Evolutionary conservation across 2,329 filamentous ascomycete species (phyloP).

Genomic region (Ascochyta pisi): DNA sequence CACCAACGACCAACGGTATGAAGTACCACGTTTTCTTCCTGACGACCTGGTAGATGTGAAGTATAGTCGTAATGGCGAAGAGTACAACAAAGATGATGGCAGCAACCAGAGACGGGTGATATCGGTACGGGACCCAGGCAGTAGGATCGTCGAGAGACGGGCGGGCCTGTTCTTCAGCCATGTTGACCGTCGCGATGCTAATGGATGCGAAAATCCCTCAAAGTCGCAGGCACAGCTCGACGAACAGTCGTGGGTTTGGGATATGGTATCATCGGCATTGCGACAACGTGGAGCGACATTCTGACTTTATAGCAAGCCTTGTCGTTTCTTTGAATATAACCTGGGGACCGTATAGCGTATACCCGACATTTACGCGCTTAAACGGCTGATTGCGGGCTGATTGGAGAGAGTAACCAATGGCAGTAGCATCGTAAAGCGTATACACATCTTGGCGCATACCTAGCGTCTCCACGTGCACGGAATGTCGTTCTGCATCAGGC

Average conservation of each 20-base stretch:
- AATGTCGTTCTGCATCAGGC: not conserved
- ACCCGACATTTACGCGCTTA: not conserved
- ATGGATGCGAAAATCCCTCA: not conserved
- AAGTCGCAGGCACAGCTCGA: too few species aligned
- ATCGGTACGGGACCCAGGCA: conserved; percentile 35
- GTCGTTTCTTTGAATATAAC: not conserved
- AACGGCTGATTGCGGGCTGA: too few species aligned
- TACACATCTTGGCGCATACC: not conserved
- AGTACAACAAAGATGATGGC: conserved; percentile 57
- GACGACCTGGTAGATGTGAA: conserved; percentile 53
- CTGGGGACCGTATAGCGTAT: conserved; percentile 10
- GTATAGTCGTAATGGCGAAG: conserved; percentile 51
- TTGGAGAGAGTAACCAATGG: too few species aligned
- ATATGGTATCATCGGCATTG: not conserved
- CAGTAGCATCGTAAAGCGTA: conserved; percentile 9
- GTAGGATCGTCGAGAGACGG: conserved; percentile 25
- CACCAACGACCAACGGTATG: conserved; percentile 60
- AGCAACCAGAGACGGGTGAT: conserved; percentile 54
- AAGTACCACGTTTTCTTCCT: conserved; percentile 58
- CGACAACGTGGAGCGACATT: not conserved
- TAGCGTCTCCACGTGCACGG: not conserved
- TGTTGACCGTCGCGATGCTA: not conserved
- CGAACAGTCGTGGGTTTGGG: not conserved
- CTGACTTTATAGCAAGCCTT: conserved; percentile 1
- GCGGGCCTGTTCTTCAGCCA: conserved; percentile 8